Evolutionary conservation across 2,329 filamentous ascomycete species (phyloP).

Genomic region (Xylaria polymorpha): DNA sequence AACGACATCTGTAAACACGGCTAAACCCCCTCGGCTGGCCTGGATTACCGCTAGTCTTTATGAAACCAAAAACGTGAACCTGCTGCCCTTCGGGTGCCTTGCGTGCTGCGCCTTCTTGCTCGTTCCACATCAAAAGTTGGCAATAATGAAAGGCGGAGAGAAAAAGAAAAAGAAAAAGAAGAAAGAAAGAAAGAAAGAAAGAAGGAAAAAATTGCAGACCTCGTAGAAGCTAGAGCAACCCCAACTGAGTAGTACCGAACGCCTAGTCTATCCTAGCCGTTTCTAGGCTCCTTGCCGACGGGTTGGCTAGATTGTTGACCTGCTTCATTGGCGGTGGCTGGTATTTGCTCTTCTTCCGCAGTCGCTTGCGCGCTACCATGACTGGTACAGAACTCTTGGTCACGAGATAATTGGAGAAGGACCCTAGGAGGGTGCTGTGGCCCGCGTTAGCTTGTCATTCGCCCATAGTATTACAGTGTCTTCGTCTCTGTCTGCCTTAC

Average conservation of each 20-base stretch:
- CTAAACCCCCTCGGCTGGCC: conserved; percentile 4
- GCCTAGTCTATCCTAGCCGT: conserved; percentile 78
- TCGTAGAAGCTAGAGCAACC: conserved; percentile 1
- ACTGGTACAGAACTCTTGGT: conserved; percentile 97
- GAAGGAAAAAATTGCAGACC: conserved; percentile 2
- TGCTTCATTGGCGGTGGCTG: conserved; percentile 77
- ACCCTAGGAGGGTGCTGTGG: conserved; percentile 86
- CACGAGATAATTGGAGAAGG: conserved; percentile 96
- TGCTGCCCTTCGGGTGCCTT: conserved; percentile 11
- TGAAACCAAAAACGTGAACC: conserved; percentile 10
- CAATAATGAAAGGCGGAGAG: background rate
- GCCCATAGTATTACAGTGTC: background rate
- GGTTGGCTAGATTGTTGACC: conserved; percentile 83
- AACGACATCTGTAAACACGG: conserved; percentile 22
- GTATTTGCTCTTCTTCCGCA: conserved; percentile 87
- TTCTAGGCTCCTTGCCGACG: conserved; percentile 72
- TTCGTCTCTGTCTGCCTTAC: conserved; percentile 64
- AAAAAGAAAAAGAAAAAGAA: background rate
- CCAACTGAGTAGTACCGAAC: conserved; percentile 19
- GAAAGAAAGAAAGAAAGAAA: too few species aligned
- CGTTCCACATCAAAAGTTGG: conserved; percentile 6
- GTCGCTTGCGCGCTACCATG: conserved; percentile 94
- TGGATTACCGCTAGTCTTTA: conserved; percentile 3
- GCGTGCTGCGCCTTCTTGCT: conserved; percentile 2
- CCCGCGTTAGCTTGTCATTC: conserved; percentile 27